Percentiles rank a stretch among this genome's conserved stretches.
These are phyloP conservation scores for Pseudoscleropodium purum DNA, from an alignment of 225 moss, liverwort and hornwort species.

Conservation along the genomic window DNA sequence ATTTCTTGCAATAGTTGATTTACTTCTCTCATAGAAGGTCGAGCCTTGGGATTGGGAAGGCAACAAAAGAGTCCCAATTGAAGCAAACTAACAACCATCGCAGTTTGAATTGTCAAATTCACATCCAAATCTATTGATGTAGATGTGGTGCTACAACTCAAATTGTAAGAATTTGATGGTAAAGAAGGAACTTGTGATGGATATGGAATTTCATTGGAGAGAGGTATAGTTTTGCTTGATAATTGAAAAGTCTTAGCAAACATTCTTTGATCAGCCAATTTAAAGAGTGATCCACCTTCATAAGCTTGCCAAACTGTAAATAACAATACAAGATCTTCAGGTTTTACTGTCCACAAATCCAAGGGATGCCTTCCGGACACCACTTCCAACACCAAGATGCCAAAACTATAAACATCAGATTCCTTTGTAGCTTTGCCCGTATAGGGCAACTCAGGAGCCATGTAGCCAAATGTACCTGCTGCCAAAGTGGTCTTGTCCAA, in stretches of 20 bases:
- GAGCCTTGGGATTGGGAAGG: too few relatives aligned
- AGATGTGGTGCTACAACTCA: too few relatives aligned
- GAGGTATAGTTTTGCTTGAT: too few relatives aligned
- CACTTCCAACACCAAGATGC: not conserved
- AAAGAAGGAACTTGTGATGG: too few relatives aligned
- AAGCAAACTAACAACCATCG: too few relatives aligned
- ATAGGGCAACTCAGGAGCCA: not conserved
- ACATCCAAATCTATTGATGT: too few relatives aligned
- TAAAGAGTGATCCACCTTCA: not conserved
- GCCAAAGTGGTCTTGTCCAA: not conserved
- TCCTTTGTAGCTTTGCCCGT: not conserved
- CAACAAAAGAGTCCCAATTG: too few relatives aligned
- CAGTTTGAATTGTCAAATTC: too few relatives aligned
- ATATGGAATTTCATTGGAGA: too few relatives aligned
- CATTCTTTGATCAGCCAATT: not conserved
- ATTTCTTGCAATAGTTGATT: not conserved
- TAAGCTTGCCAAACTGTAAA: not conserved
- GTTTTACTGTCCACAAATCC: fast-evolving
- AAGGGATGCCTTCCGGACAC: not conserved
- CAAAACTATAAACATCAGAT: not conserved
- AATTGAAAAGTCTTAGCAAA: too few relatives aligned
- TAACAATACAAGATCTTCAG: not conserved
- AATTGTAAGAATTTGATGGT: too few relatives aligned
- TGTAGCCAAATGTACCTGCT: not conserved
- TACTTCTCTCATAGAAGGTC: too few relatives aligned